Evolutionary conservation across 2,329 filamentous ascomycete species (phyloP).

Genomic region (Whalleya microplaca): DNA sequence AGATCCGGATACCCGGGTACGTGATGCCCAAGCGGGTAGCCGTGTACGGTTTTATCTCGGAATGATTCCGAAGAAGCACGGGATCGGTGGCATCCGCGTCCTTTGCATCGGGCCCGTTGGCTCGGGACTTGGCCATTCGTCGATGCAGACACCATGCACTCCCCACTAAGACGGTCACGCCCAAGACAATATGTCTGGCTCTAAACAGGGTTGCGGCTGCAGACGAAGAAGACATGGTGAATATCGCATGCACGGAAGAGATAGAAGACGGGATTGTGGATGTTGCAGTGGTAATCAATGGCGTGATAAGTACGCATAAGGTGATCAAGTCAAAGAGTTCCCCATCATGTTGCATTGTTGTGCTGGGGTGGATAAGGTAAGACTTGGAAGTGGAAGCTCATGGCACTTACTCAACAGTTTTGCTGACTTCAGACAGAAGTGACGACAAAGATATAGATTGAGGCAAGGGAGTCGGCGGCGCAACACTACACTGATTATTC

Average conservation of each 20-base stretch:
- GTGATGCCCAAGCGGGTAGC: conserved; percentile 65
- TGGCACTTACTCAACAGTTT: not conserved
- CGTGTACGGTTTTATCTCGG: conserved; percentile 71
- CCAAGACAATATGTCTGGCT: conserved; percentile 20
- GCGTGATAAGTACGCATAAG: not conserved
- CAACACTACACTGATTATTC: not conserved
- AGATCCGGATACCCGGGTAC: conserved; percentile 79
- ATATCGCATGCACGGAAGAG: conserved; percentile 20
- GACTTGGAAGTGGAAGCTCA: not conserved
- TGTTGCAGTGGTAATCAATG: conserved; percentile 1
- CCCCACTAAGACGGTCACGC: conserved; percentile 27
- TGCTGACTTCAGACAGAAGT: not conserved
- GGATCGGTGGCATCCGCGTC: conserved; percentile 68
- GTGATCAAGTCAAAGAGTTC: conserved; percentile 3
- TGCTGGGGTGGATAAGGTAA: not conserved
- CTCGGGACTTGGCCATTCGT: conserved; percentile 31
- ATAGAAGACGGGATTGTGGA: conserved; percentile 1
- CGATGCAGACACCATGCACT: conserved; percentile 27
- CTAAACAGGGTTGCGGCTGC: conserved; percentile 17
- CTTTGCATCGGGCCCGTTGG: conserved; percentile 29
- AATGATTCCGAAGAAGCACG: conserved; percentile 77
- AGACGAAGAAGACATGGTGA: conserved; percentile 29
- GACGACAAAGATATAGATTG: not conserved
- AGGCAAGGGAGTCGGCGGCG: not conserved
- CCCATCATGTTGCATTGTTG: conserved; percentile 8